Percentiles rank a stretch among this genome's conserved stretches.
Conservation (phyloP, 257 asterid species). For the Petunia axillaris region DNA sequence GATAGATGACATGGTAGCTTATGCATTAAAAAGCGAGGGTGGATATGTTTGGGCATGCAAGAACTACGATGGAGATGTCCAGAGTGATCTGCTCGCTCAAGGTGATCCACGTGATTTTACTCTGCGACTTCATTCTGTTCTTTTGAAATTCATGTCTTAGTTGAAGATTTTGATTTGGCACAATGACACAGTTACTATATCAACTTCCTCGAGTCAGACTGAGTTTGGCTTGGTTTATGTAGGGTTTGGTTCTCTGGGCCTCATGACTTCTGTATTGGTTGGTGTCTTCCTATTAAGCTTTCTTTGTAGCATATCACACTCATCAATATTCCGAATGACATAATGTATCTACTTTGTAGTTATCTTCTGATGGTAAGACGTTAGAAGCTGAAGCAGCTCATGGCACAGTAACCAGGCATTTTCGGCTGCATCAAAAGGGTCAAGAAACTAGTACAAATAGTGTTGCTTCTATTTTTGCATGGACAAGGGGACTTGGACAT, state of each 20-base stretch:
- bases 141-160: conserved; percentile 3
- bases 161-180: background rate
- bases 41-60: conserved; percentile 99
- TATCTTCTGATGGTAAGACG: conserved; percentile 93
- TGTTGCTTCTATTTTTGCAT: conserved; percentile 93
- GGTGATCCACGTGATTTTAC: conserved; percentile 47
- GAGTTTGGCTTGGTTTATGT: conserved; percentile 29
- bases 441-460: conserved; percentile 96
- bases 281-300: conserved; percentile 32
- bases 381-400: conserved; percentile 98
- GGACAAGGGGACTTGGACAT: conserved; percentile 89
- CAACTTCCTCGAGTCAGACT: background rate
- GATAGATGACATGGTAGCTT: conserved; percentile 98
- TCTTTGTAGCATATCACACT: background rate
- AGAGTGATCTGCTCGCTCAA: conserved; percentile 96
- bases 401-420: conserved; percentile 95
- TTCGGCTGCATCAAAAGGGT: conserved; percentile 84
- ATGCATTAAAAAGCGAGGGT: conserved; percentile 88
- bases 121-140: background rate
- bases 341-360: conserved; percentile 44
- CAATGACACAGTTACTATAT: background rate
- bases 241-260: conserved; percentile 97
- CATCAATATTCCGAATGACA: background rate
- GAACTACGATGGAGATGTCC: conserved; percentile 96
- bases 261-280: conserved; percentile 91